Evolutionary conservation across 345 rosid genomes (phyloP).

Genomic region (Boechera divaricarpa): DNA sequence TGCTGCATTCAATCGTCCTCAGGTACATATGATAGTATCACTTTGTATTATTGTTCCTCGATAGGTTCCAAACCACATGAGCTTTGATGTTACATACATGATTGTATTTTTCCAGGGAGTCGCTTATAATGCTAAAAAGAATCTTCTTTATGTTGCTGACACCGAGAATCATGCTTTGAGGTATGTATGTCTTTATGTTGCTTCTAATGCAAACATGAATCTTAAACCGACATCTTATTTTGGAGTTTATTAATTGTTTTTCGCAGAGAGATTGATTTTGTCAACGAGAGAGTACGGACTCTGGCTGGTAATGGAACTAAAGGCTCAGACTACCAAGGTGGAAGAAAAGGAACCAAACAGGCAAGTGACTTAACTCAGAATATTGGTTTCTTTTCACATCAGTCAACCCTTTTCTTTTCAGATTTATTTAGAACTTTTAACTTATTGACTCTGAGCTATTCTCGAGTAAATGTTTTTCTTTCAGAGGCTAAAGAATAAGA

Average conservation of each 20-base stretch:
- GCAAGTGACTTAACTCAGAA: slow-evolving; percentile 46
- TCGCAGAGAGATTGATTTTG: slow-evolving; percentile 87
- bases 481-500: neutral
- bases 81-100: slow-evolving; percentile 5
- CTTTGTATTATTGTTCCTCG: neutral
- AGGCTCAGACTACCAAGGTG: slow-evolving; percentile 92
- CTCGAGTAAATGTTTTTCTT: neutral
- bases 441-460: neutral
- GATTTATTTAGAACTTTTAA: neutral
- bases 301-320: slow-evolving; percentile 96
- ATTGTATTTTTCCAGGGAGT: slow-evolving; percentile 62
- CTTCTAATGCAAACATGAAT: neutral
- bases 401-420: neutral
- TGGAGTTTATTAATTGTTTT: slow-evolving; percentile 6
- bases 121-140: slow-evolving; percentile 87
- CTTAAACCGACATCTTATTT: neutral
- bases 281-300: slow-evolving; percentile 71
- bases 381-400: slow-evolving; percentile 1
- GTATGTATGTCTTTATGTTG: slow-evolving; percentile 39
- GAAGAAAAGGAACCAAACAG: slow-evolving; percentile 74
- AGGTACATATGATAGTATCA: slow-evolving; percentile 46
- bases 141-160: slow-evolving; percentile 88
- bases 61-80: neutral
- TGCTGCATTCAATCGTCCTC: slow-evolving; percentile 86
- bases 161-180: slow-evolving; percentile 97